Evolutionary conservation across 257 asterid species (phyloP).

Genomic region (Solanum paucissectum): DNA sequence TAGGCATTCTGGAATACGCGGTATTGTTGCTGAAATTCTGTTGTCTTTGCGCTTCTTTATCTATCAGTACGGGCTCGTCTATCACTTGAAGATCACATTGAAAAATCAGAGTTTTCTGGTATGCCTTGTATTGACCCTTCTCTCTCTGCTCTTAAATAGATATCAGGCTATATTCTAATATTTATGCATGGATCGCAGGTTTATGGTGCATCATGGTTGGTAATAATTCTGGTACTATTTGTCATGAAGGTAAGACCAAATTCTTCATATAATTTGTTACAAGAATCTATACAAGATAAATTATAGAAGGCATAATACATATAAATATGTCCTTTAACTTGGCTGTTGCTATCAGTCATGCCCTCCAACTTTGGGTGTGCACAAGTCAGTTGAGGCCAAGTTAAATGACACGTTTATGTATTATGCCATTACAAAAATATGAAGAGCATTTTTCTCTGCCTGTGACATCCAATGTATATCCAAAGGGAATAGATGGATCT

Average conservation of each 20-base stretch:
- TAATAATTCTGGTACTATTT: conserved; percentile 65
- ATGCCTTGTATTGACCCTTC: conserved; percentile 13
- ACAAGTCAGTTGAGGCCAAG: background rate
- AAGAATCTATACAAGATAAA: background rate
- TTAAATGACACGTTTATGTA: background rate
- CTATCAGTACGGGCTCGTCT: conserved; percentile 91
- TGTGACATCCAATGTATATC: background rate
- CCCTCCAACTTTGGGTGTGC: background rate
- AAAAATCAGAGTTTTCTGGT: conserved; percentile 58
- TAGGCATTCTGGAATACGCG: conserved; percentile 84
- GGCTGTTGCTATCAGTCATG: background rate
- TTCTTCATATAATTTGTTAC: background rate
- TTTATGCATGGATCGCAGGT: conserved; percentile 37
- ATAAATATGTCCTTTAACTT: background rate
- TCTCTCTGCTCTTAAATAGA: background rate
- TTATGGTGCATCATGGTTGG: conserved; percentile 93
- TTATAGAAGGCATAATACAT: background rate
- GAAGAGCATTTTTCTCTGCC: background rate
- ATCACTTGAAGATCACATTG: conserved; percentile 70
- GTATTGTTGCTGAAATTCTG: conserved; percentile 64
- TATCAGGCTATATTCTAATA: conserved; percentile 1
- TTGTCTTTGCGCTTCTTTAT: conserved; percentile 73
- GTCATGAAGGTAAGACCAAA: conserved; percentile 79
- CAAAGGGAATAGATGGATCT: background rate
- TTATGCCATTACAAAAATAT: background rate